These are phyloP conservation scores for Opeltia flavorubescens DNA, from an alignment of 495 filamentous ascomycete species.

Conservation along the genomic window DNA sequence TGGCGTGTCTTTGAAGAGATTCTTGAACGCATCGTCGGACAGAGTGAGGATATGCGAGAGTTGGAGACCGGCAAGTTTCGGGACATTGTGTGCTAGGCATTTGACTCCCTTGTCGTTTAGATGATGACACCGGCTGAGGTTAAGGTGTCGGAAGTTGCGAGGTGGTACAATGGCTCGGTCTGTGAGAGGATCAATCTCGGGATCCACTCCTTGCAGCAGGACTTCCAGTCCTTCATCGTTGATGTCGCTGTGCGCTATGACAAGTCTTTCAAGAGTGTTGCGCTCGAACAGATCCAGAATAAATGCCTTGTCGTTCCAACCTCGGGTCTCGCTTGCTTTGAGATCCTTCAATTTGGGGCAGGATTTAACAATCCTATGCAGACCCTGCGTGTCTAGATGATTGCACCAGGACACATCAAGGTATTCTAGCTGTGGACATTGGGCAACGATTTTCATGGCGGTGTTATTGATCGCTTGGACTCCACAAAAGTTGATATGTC, in stretches of 20 bases:
- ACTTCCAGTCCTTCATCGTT: slow-evolving; percentile 55
- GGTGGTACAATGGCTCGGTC: slow-evolving; percentile 62
- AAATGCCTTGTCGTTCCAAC: slow-evolving; percentile 59
- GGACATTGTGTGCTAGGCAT: slow-evolving; percentile 56
- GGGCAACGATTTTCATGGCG: slow-evolving; percentile 74
- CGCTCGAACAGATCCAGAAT: slow-evolving; percentile 57
- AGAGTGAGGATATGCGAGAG: slow-evolving; percentile 56
- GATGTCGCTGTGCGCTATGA: slow-evolving; percentile 58
- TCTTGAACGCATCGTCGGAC: slow-evolving; percentile 57
- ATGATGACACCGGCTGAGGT: slow-evolving; percentile 61
- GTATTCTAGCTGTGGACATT: slow-evolving; percentile 65
- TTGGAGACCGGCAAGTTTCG: slow-evolving; percentile 67
- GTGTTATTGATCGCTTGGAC: slow-evolving; percentile 67
- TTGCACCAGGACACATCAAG: slow-evolving; percentile 90
- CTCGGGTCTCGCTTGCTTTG: slow-evolving; percentile 65
- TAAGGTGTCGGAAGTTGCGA: slow-evolving; percentile 68
- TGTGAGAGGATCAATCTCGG: slow-evolving; percentile 65
- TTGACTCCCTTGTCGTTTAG: slow-evolving; percentile 59
- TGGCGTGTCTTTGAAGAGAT: slow-evolving; percentile 60
- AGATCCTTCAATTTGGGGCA: slow-evolving; percentile 68
- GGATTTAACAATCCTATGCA: slow-evolving; percentile 54
- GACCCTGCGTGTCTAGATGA: slow-evolving; percentile 68
- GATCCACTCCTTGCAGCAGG: slow-evolving; percentile 58
- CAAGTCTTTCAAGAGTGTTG: slow-evolving; percentile 68
- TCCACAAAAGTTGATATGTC: slow-evolving; percentile 73